Evolutionary conservation across 345 rosid genomes (phyloP).

Genomic region (Citrus australasica): DNA sequence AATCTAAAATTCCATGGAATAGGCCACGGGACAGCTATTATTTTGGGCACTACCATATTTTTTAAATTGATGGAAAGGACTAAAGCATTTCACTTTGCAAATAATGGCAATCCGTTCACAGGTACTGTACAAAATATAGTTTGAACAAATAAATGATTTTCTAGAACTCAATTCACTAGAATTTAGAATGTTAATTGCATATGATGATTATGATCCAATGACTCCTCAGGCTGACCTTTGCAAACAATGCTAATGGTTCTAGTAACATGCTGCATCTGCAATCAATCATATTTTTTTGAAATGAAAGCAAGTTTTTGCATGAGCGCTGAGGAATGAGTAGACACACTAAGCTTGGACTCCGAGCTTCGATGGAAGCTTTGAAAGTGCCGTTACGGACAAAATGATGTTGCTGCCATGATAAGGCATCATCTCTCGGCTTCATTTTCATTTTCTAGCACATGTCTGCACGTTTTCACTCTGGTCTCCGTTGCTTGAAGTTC

Average conservation of each 20-base stretch:
- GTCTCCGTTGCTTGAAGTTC: too few species aligned
- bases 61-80: not conserved
- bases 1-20: not conserved
- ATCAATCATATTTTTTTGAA: not conserved
- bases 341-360: not conserved
- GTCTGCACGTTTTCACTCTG: not conserved
- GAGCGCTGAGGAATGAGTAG: too few species aligned
- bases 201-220: not conserved
- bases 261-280: not conserved
- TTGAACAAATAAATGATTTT: not conserved
- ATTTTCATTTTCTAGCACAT: not conserved
- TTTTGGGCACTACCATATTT: not conserved
- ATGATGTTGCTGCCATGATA: not conserved
- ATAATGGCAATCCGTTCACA: not conserved
- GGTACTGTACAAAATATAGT: too few species aligned
- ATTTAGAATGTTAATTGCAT: not conserved
- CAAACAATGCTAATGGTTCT: not conserved
- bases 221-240: not conserved
- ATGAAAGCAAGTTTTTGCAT: not conserved
- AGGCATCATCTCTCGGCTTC: not conserved
- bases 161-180: not conserved
- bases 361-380: not conserved
- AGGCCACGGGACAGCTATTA: conserved; percentile 4
- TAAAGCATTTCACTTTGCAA: not conserved
- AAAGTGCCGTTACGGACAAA: not conserved